A percentile compares a stretch with the other conserved stretches of the same genome.
These are phyloP conservation scores for Ramaria sp. DNA, from an alignment of 768 basidiomycete genomes.

Conservation along the genomic window DNA sequence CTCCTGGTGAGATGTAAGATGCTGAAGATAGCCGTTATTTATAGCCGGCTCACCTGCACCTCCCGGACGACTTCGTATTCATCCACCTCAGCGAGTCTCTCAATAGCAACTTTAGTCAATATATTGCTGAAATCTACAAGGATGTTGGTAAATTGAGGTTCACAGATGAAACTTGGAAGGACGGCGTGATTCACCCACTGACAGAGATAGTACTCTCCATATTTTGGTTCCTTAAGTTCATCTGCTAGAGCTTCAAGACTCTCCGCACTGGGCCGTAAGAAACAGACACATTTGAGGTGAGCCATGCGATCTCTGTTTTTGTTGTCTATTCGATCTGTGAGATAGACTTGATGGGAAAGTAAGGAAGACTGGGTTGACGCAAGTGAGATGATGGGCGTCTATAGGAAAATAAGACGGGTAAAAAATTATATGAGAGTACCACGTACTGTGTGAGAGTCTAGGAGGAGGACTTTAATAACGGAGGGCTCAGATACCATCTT, in stretches of 20 bases:
- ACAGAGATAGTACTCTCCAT: conserved; percentile 98
- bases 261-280: conserved; percentile 72
- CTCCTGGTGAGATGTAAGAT: conserved; percentile 45
- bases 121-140: conserved; percentile 87
- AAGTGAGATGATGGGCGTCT: conserved; percentile 94
- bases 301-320: conserved; percentile 81
- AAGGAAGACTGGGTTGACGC: conserved; percentile 90
- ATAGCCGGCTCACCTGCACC: conserved; percentile 62
- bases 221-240: conserved; percentile 84
- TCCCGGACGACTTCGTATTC: conserved; percentile 95
- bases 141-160: background rate
- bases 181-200: conserved; percentile 60
- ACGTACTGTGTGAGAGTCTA: conserved; percentile 87
- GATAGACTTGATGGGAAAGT: conserved; percentile 91
- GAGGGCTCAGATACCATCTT: conserved; percentile 78
- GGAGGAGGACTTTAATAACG: conserved; percentile 91
- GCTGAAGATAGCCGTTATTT: background rate
- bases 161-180: conserved; percentile 1
- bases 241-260: conserved; percentile 74
- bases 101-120: conserved; percentile 80
- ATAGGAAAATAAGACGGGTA: background rate
- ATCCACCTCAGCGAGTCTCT: conserved; percentile 86
- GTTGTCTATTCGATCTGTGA: conserved; percentile 97
- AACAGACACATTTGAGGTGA: conserved; percentile 96
- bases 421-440: background rate